phyloP scores from a whole-genome alignment of 2,329 filamentous ascomycete genomes.

The Ophiostoma fasciatum region DNA sequence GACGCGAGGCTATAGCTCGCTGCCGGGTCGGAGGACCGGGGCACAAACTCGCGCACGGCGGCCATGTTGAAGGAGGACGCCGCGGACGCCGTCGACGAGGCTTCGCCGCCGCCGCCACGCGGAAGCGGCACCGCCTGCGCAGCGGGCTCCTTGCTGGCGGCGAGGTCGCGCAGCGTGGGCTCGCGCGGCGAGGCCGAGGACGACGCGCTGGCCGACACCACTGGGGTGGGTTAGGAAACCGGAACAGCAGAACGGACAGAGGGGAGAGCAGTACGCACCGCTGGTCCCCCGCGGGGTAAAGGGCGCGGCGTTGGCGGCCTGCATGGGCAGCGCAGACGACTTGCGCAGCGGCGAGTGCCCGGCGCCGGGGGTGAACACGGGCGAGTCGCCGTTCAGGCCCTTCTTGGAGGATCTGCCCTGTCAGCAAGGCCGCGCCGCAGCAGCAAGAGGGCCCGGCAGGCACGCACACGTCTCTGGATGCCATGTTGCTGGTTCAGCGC shows the following conservation, averaged over 20 bases:
- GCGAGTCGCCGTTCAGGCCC: conserved; percentile 85
- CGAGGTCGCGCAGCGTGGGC: conserved; percentile 1
- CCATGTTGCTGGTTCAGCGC: conserved; percentile 5
- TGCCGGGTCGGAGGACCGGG: conserved; percentile 6
- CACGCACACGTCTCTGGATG: conserved; percentile 6
- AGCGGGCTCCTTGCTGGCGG: conserved; percentile 2
- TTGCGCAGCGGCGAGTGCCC: conserved; percentile 28
- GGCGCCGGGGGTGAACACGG: conserved; percentile 70
- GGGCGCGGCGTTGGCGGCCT: conserved; percentile 75
- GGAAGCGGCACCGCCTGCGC: conserved; percentile 3
- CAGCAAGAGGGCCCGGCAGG: neutral
- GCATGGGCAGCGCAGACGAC: conserved; percentile 69
- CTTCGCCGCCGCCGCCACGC: conserved; percentile 5
- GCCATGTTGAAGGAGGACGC: conserved; percentile 37
- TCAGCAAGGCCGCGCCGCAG: too few relatives aligned
- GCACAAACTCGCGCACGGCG: conserved; percentile 29
- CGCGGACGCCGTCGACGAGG: too few relatives aligned
- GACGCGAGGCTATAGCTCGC: conserved; percentile 6
- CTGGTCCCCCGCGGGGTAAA: conserved; percentile 58
- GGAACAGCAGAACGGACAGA: too few relatives aligned
- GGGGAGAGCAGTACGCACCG: conserved; percentile 17
- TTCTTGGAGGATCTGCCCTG: conserved; percentile 41
- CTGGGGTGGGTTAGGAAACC: too few relatives aligned
- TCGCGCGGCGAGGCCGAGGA: conserved; percentile 9
- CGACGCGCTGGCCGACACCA: conserved; percentile 8